phyloP scores from a whole-genome alignment of 495 filamentous ascomycete genomes.

The Podospora appendiculata region DNA sequence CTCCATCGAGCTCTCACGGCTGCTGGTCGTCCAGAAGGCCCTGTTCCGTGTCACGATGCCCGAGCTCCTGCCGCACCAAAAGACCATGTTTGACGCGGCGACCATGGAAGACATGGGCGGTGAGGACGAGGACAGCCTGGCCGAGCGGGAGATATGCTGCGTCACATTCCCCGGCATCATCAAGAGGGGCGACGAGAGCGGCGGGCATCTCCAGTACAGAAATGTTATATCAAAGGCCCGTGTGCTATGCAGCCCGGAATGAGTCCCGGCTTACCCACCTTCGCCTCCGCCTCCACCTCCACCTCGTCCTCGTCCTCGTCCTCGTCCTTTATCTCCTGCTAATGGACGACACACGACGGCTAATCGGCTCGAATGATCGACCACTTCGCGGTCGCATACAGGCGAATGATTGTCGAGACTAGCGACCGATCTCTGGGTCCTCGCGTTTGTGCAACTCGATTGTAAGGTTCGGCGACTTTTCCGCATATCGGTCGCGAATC shows the following conservation, averaged over 20 bases:
- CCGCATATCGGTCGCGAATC: too few relatives aligned
- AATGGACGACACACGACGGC: too few relatives aligned
- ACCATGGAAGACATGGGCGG: conserved; percentile 52
- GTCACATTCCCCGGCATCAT: conserved; percentile 47
- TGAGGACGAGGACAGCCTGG: conserved; percentile 42
- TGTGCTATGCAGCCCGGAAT: conserved; percentile 45
- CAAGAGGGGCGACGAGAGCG: conserved; percentile 49
- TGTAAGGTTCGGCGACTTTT: too few relatives aligned
- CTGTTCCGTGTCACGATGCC: conserved; percentile 44
- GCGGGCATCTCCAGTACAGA: conserved; percentile 40
- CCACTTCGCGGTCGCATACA: too few relatives aligned
- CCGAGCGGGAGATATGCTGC: conserved; percentile 37
- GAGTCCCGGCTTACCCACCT: neutral
- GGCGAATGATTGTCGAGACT: too few relatives aligned
- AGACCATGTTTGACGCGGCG: conserved; percentile 37
- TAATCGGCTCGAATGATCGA: too few relatives aligned
- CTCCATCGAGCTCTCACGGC: conserved; percentile 41
- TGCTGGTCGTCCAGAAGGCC: conserved; percentile 46
- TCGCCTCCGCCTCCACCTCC: too few relatives aligned
- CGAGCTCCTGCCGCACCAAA: conserved; percentile 38
- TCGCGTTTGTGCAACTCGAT: too few relatives aligned
- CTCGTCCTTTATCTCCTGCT: too few relatives aligned
- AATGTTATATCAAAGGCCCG: conserved; percentile 49
- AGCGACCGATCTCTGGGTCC: too few relatives aligned
- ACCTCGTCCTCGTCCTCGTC: neutral